These are phyloP conservation scores for Salvia sclarea DNA, from an alignment of 305 asterid genomes.

Conservation along the genomic window DNA sequence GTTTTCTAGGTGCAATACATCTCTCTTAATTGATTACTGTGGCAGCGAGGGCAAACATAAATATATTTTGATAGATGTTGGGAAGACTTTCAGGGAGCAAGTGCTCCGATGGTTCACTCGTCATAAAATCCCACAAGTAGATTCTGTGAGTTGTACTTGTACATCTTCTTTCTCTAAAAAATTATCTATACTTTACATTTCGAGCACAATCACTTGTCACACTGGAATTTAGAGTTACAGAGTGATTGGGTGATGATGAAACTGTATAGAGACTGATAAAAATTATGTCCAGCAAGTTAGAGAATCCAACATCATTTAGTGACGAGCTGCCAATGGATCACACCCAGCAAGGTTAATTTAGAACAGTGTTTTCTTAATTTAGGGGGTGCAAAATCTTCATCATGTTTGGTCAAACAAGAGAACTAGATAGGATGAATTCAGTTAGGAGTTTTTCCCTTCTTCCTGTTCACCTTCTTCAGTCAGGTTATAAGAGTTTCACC, in stretches of 20 bases:
- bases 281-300: not conserved
- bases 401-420: conserved; percentile 14
- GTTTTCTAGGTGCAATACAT: conserved; percentile 80
- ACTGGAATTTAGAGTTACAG: not conserved
- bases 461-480: not conserved
- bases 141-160: conserved; percentile 72
- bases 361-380: not conserved
- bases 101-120: conserved; percentile 91
- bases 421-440: conserved; percentile 8
- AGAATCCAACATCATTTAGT: not conserved
- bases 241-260: not conserved
- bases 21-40: conserved; percentile 78
- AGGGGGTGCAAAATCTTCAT: not conserved
- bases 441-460: not conserved
- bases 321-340: conserved; percentile 17
- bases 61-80: conserved; percentile 86
- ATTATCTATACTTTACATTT: not conserved
- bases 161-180: conserved; percentile 14
- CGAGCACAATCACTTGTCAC: not conserved
- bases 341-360: not conserved
- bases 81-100: conserved; percentile 96
- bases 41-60: conserved; percentile 60
- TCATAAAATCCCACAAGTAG: conserved; percentile 75
- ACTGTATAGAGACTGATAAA: not conserved
- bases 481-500: not conserved